Conservation (phyloP, 345 rosid genomes). For the Populus deltoides region DNA sequence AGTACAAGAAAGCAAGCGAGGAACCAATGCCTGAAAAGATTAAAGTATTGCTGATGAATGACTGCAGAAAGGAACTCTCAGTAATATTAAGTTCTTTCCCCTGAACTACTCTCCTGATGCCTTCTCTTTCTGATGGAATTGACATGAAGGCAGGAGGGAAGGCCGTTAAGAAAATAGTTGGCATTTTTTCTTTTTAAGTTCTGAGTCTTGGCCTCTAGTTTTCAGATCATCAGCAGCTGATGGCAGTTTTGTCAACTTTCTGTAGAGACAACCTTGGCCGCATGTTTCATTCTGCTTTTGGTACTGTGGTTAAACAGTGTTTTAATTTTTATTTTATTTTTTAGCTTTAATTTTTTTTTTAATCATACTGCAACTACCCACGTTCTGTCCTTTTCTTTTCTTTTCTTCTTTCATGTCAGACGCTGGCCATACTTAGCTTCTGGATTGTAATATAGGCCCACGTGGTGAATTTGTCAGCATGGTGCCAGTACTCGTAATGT, state of each 20-base stretch:
- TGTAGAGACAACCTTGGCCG: neutral
- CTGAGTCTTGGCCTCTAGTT: neutral
- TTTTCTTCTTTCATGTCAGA: no score
- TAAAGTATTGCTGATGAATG: neutral
- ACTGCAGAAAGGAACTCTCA: neutral
- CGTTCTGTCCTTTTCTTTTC: no score
- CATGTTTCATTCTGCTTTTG: neutral
- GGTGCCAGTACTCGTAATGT: no score
- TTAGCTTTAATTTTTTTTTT: no score
- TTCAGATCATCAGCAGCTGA: neutral
- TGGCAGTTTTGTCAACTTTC: neutral
- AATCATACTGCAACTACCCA: no score
- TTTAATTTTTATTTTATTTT: no score
- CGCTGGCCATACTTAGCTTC: no score
- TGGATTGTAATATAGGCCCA: no score
- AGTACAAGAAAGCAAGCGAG: conserved; percentile 60
- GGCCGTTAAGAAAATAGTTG: neutral
- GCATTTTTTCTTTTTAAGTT: neutral
- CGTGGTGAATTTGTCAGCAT: no score
- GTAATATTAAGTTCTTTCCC: no score
- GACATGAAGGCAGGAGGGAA: neutral
- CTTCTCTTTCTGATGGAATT: neutral
- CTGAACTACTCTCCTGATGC: neutral
- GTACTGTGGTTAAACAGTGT: no score
- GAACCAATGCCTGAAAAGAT: conserved; percentile 29